Evolutionary conservation across 2,329 filamentous ascomycete species (phyloP), one percentile per base, ranked within the genome.

Genomic region (Aspergillus niger): DNA sequence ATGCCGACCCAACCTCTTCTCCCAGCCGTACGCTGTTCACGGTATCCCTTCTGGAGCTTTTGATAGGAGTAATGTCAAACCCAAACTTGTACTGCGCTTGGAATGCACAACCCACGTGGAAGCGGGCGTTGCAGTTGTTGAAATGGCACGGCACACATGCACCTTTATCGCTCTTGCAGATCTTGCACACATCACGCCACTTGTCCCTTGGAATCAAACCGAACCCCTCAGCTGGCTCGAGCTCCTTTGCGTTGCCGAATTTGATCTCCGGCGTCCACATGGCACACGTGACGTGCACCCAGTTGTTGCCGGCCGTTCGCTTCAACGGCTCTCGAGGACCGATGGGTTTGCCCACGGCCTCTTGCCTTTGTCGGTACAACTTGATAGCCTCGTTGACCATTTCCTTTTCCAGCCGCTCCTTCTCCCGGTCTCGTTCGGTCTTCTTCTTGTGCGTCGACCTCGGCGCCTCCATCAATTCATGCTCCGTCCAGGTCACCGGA

Each of bases 221-320:
- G 65, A 99, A 92, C 20, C 94, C 94, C 78, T 99, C 95, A 2
- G 91, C 92, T 32, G 92, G 89, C 67, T 92, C 90, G 36, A 99
- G 80, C 17, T 90, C 87, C 70, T 89, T 88, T 17, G 92, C 90
- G 69, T 91, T 91, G 63, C 91, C 93, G 75, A 97, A 99, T 71
- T 93, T 95, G 69, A 97, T 89, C 76, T 99, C 95, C 0, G 92
- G 88, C 10, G 90, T 93, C 88, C 91, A 98, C 17, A 97, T 82
- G 1, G 95, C 93, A 72, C 95, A 99, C 39, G 90, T 89, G 28
- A 98, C 92, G 74, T 99, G 95, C 15, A 97, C 91, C 95, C 95
- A 99, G 72, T 98, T 98, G 78, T 98, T 98, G 73, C 96, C 92
- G 3, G 90, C 91, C 0, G 95, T 99, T 52, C 91, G 87, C 79